Evolutionary conservation across 2,329 filamentous ascomycete genomes (phyloP), one percentile per base, ranked within the genome.

Genomic region (Ceratocystis huliohia): DNA sequence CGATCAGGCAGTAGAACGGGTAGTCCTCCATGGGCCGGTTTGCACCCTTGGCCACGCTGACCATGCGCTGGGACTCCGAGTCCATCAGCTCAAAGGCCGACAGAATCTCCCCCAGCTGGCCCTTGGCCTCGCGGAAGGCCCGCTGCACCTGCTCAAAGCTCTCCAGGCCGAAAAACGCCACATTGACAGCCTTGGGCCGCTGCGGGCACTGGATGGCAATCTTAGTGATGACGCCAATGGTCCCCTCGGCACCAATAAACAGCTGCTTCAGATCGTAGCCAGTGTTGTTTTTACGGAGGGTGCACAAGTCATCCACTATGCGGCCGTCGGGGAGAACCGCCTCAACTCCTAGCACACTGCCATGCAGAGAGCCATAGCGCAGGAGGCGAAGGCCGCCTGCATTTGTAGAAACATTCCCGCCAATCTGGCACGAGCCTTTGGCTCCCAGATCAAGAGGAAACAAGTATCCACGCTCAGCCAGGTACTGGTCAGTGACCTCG

Each of bases 41-140:
- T 73, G 88, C 88, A 30, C 86, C 85, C 10, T 88, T 91, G 45
- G 91, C 88, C 65, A 81, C 78, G 66, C 85, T 81, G 48, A 96
- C 90, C 48, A 96, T 79, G 69, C 85, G 80, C 77, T 97, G 94
- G 69, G 86, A 93, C 69, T 85, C 81, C 20, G 84, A 85, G 71
- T 99, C 94, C 93, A 99, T 99, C 69, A 99, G 81, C 78, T 99
- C 94, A 74, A 99, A 99, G 0, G 94, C 94, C 2, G 93, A 97
- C 3, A 99, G 82, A 71, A 99, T 97, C 77, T 99, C 94, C 0
- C 88, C 91, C 0, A 99, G 84, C 74, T 96, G 89, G 48, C 81
- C 81, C 80, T 96, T 97, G 65, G 94, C 93, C 75, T 93, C 89
- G 59, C 84, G 82, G 81, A 94, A 99, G 1, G 93, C 91, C 71